Evolutionary conservation across 148 eudicot genomes (phyloP).

Genomic region (Heliosperma pusillum): DNA sequence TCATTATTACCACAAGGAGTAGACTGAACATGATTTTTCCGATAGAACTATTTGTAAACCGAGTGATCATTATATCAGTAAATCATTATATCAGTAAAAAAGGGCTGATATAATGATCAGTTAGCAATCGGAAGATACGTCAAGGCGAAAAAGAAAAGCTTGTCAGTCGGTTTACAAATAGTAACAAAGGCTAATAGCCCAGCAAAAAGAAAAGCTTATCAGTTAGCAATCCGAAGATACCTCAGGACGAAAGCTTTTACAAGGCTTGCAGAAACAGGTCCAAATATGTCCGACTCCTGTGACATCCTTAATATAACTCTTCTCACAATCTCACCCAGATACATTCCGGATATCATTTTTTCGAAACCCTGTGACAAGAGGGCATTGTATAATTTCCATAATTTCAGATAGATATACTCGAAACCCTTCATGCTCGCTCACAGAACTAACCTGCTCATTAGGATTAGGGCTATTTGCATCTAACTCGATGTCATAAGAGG

Average conservation of each 20-base stretch:
- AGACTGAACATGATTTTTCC: neutral
- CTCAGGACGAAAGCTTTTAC: constrained; percentile 59
- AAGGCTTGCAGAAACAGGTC: constrained; percentile 49
- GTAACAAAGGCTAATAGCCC: no score
- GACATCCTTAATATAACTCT: constrained; percentile 78
- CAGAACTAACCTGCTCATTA: constrained; percentile 61
- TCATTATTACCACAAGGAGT: neutral
- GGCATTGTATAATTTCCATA: neutral
- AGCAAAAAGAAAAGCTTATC: no score
- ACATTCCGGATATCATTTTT: constrained; percentile 98
- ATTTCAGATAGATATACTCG: neutral
- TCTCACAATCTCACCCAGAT: constrained; percentile 85
- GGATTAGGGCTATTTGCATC: constrained; percentile 88
- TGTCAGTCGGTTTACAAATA: no score
- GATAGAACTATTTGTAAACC: neutral
- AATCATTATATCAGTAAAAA: no score
- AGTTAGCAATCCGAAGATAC: constrained; percentile 27
- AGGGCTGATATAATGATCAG: no score
- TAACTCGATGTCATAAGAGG: constrained; percentile 70
- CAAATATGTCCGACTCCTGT: constrained; percentile 69
- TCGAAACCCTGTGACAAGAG: constrained; percentile 75
- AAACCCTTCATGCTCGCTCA: neutral
- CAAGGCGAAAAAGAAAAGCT: no score
- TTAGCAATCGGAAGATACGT: no score
- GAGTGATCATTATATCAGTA: neutral